phyloP scores from a whole-genome alignment of 768 basidiomycete species.

The Grammothele lineata region DNA sequence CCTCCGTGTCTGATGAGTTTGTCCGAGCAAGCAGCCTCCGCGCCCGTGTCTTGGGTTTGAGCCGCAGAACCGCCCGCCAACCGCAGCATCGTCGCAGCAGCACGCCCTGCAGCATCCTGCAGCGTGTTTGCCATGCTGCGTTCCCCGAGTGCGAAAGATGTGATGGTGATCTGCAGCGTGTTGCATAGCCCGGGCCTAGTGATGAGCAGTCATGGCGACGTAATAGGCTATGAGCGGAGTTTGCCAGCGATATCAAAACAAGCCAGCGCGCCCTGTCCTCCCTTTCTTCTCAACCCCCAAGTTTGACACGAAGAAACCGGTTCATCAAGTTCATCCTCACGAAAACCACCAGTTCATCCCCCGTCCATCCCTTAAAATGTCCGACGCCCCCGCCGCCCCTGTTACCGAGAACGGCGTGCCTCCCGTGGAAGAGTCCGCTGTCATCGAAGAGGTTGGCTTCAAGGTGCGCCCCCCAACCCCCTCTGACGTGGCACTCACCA shows the following conservation, averaged over 20 bases:
- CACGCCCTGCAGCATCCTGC: no score
- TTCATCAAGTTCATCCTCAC: constrained; percentile 69
- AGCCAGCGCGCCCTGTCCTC: constrained; percentile 22
- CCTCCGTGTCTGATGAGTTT: no score
- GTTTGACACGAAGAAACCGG: constrained; percentile 82
- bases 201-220: constrained; percentile 41
- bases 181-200: constrained; percentile 6
- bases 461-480: constrained; percentile 47
- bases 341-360: constrained; percentile 46
- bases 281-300: constrained; percentile 73
- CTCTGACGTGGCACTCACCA: constrained; percentile 26
- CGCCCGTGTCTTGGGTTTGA: no score
- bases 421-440: constrained; percentile 67
- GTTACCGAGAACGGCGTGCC: constrained; percentile 81
- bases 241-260: constrained; percentile 27
- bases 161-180: constrained; percentile 12
- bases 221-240: constrained; percentile 29
- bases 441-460: constrained; percentile 71
- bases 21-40: no score
- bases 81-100: no score
- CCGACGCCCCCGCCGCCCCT: constrained; percentile 85
- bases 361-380: constrained; percentile 57
- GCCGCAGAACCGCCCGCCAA: no score
- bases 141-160: neutral
- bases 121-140: constrained; percentile 2